Base-by-base conservation (phyloP, 2,329 filamentous ascomycete species). In the Trichoderma gracile region DNA sequence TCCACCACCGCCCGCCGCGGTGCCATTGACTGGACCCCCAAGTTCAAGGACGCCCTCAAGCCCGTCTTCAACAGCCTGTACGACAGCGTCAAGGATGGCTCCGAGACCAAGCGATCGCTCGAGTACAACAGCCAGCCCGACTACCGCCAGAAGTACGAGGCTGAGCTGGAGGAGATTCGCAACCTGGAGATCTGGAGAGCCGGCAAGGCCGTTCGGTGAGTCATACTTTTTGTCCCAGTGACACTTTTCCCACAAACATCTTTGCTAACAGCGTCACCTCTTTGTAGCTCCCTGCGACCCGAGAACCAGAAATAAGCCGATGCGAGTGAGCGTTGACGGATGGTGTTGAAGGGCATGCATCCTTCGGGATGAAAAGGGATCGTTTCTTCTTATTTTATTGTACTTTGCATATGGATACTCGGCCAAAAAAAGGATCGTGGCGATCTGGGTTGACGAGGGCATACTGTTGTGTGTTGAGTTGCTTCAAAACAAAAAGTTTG, bases 141-240 rank as follows among this genome's bases (percentile, higher is more conserved):
- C 82, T 99, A 99, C 89, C 90, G 95, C 75, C 85, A 97, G 86
- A 93, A 91, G 83, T 99, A 93, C 81, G 93, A 97, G 88, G 87
- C 92, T 77, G 95, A 99, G 90, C 91, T 99, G 89, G 85, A 97
- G 84, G 95, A 98, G 85, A 98, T 99, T 84, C 91, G 94, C 76
- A 87, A 93, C 77, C 84, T 99, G 76, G 95, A 99, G 88, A 99
- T 99, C 88, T 99, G 95, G 95, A 88, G 91, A 77, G 95, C 95
- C 70, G 95, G 95, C 80, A 98, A 97, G 89, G 92, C 95, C 74
- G 95, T 99, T 75, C 90, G 94, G 85, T 89, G 82, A 75, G 85
- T 80, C 56, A 52, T 54, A 42, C n/a, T 17, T 8, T 27, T 42
- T 23, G 9, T 30, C 30, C 30, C 30, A 43, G 10, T 10, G 19